Base-by-base conservation (phyloP, 2,329 filamentous ascomycete species). In the Talaromyces sp. region DNA sequence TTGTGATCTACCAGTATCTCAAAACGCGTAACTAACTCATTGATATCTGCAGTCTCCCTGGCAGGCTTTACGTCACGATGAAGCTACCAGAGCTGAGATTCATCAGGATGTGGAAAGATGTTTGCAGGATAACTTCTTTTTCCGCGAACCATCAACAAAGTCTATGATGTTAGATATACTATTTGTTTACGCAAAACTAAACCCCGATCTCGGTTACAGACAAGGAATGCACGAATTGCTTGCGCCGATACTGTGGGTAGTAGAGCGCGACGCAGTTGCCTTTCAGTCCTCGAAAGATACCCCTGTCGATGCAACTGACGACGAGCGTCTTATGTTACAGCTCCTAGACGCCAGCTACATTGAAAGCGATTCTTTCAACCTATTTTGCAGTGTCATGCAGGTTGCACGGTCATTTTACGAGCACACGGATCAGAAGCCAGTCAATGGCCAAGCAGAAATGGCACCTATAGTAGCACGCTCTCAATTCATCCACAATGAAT, bases 171-270 rank as follows among this genome's bases (percentile, higher is more conserved):
- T 95, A 33, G 89, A 99, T 69, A 86, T 97, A 33, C 79, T 99
- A 35, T 99, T 97, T 73, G 83, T 99, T 63, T 97, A 92, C 75
- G 94, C 91, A 76, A 97, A 96, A 73, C 82, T 95, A 55, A 90
- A 97, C 68, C 90, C 90, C 1, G 85, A 88, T 64, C 81, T 91
- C 56, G 91, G 91, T 15, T 99, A 99, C 70, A 85, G 94, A n/a
- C 94, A 99, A 76, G 94, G 94, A 10, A 99, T 99, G 93, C 94
- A 99, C 70, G 94, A 99, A 74, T 79, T 99, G 43, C 80, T 97
- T 13, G 94, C 94, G 0, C 92, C 94, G 0, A 85, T 99, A 37
- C 78, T 97, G 6, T 91, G 91, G 81, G 89, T 91, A 1, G 77
- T 97, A 5, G 85, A 92, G 64, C 81, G 87, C 65, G 94, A 99